Base-by-base conservation (phyloP, 257 asterid genomes). In the Anisodus acutangulus region DNA sequence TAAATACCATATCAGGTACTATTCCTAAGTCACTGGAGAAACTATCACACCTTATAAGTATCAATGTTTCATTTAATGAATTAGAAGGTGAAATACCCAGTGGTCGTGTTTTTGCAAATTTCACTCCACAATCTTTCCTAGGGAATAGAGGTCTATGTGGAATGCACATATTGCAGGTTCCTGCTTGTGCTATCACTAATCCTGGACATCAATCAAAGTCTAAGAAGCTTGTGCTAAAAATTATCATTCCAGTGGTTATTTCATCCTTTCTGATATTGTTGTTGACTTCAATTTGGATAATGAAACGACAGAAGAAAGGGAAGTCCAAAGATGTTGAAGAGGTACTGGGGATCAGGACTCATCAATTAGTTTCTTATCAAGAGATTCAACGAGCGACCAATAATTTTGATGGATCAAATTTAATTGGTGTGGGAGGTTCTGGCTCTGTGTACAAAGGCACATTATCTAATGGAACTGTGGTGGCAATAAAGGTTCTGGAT, bases 11-110 rank as follows among this genome's bases (percentile, higher is more conserved):
- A 66, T 74, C 88, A 1, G 92, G 90, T 37, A 47, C n/a, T 4
- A 89, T 89, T 69, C 90, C 90, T 3, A 68, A 4, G 9, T 79
- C 89, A 16, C 58, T 89, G 84, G 89, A 76, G 63, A 59, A 64
- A n/a, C 87, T 88, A 17, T 43, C 4, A 35, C 9, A 85, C 66
- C 86, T 87, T 22, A 58, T 5, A 45, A 66, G 35, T 2, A 81
- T 89, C 68, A 89, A 89, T 5, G 57, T 89, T n/a, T 85, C 89
- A 6, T 66, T 83, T 35, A 89, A 89, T 83, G 69, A 17, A 15
- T 83, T 90, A 60, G 82, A 86, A 63, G 92, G 90, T 43, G 87
- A 70, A 80, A 67, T 90, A 59, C 91, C 92, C 3, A 84, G 16
- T 41, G 86, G 84, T 37, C 91, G 92, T 17, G 81, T 83, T 35